Evolutionary conservation across 306 rosid genomes (phyloP).

Genomic region (Urtica urens): DNA sequence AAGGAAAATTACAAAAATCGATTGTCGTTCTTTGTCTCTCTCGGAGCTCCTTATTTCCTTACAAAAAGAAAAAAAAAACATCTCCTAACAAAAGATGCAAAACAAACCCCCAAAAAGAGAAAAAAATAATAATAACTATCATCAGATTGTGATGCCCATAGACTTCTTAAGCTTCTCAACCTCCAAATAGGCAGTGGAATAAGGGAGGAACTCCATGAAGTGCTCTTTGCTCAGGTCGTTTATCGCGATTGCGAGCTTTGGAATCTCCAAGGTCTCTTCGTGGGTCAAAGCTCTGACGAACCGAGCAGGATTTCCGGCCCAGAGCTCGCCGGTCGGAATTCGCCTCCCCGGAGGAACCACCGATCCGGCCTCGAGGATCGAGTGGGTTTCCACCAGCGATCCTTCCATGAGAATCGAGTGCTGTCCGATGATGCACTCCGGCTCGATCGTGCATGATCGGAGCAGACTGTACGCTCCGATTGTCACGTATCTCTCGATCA

Average conservation of each 20-base stretch:
- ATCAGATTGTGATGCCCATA: slow-evolving; percentile 66
- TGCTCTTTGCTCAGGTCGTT: slow-evolving; percentile 81
- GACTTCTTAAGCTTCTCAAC: slow-evolving; percentile 97
- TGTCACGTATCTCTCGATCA: slow-evolving; percentile 76
- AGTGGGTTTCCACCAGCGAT: slow-evolving; percentile 80
- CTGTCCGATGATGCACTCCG: slow-evolving; percentile 96
- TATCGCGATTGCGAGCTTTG: slow-evolving; percentile 90
- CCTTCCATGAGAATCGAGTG: slow-evolving; percentile 99
- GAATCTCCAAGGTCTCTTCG: slow-evolving; percentile 93
- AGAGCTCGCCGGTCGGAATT: slow-evolving; percentile 88
- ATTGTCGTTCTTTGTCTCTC: slow-evolving; percentile 10
- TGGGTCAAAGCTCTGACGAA: slow-evolving; percentile 72
- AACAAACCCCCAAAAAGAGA: slow-evolving; percentile 13
- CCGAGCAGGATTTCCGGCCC: slow-evolving; percentile 98
- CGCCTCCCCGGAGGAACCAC: slow-evolving; percentile 94
- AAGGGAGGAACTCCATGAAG: slow-evolving; percentile 80
- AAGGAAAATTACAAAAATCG: slow-evolving; percentile 19
- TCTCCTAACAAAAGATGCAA: slow-evolving; percentile 35
- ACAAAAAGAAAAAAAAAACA: slow-evolving; percentile 42
- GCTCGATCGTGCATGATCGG: slow-evolving; percentile 94
- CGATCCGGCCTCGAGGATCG: slow-evolving; percentile 98
- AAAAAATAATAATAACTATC: too few species aligned
- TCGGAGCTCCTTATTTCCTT: slow-evolving; percentile 60
- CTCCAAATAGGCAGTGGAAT: slow-evolving; percentile 89
- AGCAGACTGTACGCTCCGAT: slow-evolving; percentile 84